phyloP scores from a whole-genome alignment of 2,329 filamentous ascomycete species.

The Phaeosphaeriaceae sp. region DNA sequence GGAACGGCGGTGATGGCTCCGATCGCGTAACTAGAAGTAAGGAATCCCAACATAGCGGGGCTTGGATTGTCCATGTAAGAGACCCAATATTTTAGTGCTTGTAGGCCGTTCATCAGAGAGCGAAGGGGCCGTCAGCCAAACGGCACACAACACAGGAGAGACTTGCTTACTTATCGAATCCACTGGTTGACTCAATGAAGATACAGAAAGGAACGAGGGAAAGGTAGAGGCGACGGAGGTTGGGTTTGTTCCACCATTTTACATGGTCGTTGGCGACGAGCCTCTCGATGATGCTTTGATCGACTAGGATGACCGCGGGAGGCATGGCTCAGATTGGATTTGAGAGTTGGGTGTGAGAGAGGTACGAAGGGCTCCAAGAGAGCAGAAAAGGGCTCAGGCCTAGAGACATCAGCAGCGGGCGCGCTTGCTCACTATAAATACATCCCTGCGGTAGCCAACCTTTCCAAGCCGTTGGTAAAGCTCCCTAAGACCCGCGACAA shows the following conservation, averaged over 20 bases:
- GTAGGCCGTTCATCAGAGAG: constrained; percentile 50
- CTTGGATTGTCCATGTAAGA: constrained; percentile 55
- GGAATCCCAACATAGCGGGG: constrained; percentile 60
- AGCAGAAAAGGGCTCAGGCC: too few species aligned
- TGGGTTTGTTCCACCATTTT: constrained; percentile 65
- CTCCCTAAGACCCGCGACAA: too few species aligned
- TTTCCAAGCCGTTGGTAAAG: too few species aligned
- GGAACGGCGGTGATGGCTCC: constrained; percentile 65
- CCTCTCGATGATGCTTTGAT: constrained; percentile 40
- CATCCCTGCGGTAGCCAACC: too few species aligned
- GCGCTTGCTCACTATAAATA: too few species aligned
- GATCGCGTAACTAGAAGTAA: constrained; percentile 65
- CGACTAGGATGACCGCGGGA: constrained; percentile 20
- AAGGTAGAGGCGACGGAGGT: constrained; percentile 63
- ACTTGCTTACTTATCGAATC: constrained; percentile 55
- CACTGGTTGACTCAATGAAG: constrained; percentile 68
- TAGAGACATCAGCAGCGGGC: too few species aligned
- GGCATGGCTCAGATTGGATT: constrained; percentile 21
- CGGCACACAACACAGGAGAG: too few species aligned
- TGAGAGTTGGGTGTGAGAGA: background rate
- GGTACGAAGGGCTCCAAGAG: too few species aligned
- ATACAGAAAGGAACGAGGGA: constrained; percentile 66
- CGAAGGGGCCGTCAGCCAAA: constrained; percentile 14
- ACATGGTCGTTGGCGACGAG: constrained; percentile 47
- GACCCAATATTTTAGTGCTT: constrained; percentile 49